Evolutionary conservation across 2,329 filamentous ascomycete genomes (phyloP), one percentile per base, ranked within the genome.

Genomic region (Trichoderma pleuroti): DNA sequence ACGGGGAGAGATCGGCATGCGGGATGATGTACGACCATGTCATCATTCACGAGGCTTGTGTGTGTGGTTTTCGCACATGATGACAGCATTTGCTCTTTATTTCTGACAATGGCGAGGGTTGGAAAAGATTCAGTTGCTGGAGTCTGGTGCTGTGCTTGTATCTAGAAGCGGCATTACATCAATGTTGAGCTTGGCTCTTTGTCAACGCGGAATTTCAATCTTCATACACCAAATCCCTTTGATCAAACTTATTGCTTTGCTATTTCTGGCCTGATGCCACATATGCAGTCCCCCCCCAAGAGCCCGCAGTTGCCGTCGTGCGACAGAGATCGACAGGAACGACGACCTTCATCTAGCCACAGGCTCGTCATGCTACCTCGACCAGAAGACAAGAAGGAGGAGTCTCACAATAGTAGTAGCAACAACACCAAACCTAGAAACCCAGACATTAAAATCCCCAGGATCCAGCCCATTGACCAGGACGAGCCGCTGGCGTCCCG

Each of bases 401-500:
- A 60, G 2, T 68, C 65, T n/a, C 54, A 60, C 4, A 68, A 49
- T 26, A 28, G 56, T 7, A 67, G 16, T 21, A 54, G 49, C 49
- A 34, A 28, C 54, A 30, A 32, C 56, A 12, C 54, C 28, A 57
- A 57, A n/a, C 26, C 26, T 3, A 68, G 60, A 12, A 68, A 69
- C 6, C 39, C 54, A 4, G 65, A 60, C 12, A 81, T 80, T 57
- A 73, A 75, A 68, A 81, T 84, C 57, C 81, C 82, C 16, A 82
- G 80, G 69, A 82, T 85, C 70, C 75, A 79, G 2, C 80, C 82
- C 11, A 77, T 86, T 28, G 74, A 78, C n/a, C 74, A 75, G 14
- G 76, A 77, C 49, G 78, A 80, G 52, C 72, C 77, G 72, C 76
- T 82, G 61, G 46, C 77, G 60, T 70, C 77, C 12, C 79, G 84